Evolutionary conservation across 1,139 yeast species (phyloP), one percentile per base, ranked within the genome.

Genomic region (Candida tropicalis): DNA sequence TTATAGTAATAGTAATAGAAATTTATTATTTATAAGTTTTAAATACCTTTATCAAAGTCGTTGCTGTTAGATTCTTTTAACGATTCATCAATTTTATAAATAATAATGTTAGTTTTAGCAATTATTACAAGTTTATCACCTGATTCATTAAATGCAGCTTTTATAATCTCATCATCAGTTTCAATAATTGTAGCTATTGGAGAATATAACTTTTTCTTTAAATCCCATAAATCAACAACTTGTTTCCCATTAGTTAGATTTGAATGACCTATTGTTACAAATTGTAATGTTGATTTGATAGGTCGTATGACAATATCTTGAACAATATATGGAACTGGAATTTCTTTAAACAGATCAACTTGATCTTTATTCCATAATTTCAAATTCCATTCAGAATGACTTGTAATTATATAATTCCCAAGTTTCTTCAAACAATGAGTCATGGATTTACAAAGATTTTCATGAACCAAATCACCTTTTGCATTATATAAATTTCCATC

Each of bases 181-280:
- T 34, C 39, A 5, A 37, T 34, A 18, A 50, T 36, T 8, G 24
- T 49, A 8, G 61, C 51, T 1, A 74, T 45, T 2, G 84, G 79
- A 9, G 61, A 59, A 44, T 74, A 73, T 2, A 68, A 41, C 45
- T 64, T 69, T 11, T 50, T 55, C 6, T 59, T 55, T 31, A 83
- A 58, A 54, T 82, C 81, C 86, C 86, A 82, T 17, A 79, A 60
- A 44, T 79, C 79, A n/a, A 82, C 53, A 11, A 62, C 53, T 0
- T 81, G 23, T 12, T 41, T 43, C 5, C 41, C 70, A 20, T 40
- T 37, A 12, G 45, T 11, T 15, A 68, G 60, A 17, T 53, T 52
- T 39, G 54, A 45, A 2, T 76, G 68, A 4, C 81, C 82, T 18
- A 75, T 71, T 1, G 75, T 61, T 1, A 77, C 76, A 53, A 82